These are phyloP conservation scores for Aspergillus sojae DNA, from an alignment of 2,329 filamentous ascomycete species.

Conservation along the genomic window DNA sequence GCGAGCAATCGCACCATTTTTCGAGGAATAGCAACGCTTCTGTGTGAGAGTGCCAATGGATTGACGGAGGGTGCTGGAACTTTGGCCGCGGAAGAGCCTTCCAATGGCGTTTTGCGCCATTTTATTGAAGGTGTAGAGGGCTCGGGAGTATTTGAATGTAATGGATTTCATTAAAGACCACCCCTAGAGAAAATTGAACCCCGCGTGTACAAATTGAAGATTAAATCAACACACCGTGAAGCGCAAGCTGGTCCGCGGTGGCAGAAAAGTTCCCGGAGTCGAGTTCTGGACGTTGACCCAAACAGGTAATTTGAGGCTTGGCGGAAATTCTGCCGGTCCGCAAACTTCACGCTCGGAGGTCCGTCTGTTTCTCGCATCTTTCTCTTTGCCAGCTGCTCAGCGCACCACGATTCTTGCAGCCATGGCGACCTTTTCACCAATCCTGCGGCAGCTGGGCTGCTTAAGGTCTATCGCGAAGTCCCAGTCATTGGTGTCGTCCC, in stretches of 20 bases:
- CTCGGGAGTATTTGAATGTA: not conserved
- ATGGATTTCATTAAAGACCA: not conserved
- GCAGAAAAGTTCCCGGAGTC: slow-evolving; percentile 33
- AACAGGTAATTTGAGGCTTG: slow-evolving; percentile 34
- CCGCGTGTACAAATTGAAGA: not conserved
- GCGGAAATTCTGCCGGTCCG: slow-evolving; percentile 43
- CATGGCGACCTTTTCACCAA: slow-evolving; percentile 63
- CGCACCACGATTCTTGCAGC: slow-evolving; percentile 38
- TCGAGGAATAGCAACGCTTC: slow-evolving; percentile 31
- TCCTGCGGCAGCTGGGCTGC: slow-evolving; percentile 69
- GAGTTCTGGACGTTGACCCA: slow-evolving; percentile 19
- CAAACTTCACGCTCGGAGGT: slow-evolving; percentile 32
- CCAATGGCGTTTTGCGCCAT: slow-evolving; percentile 45
- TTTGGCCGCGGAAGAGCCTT: slow-evolving; percentile 42
- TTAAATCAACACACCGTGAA: slow-evolving; percentile 13
- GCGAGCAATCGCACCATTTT: slow-evolving; percentile 29
- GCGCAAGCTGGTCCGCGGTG: slow-evolving; percentile 16
- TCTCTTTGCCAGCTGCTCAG: slow-evolving; percentile 15
- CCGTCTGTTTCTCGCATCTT: slow-evolving; percentile 16
- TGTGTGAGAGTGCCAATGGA: slow-evolving; percentile 35
- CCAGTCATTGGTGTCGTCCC: slow-evolving; percentile 59
- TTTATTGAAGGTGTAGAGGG: slow-evolving; percentile 7
- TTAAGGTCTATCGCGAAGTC: slow-evolving; percentile 63
- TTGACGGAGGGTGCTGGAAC: slow-evolving; percentile 34
- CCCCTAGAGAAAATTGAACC: not conserved